These are phyloP conservation scores for Colletotrichum sp. DNA, from an alignment of 2,329 filamentous ascomycete genomes.

Conservation along the genomic window DNA sequence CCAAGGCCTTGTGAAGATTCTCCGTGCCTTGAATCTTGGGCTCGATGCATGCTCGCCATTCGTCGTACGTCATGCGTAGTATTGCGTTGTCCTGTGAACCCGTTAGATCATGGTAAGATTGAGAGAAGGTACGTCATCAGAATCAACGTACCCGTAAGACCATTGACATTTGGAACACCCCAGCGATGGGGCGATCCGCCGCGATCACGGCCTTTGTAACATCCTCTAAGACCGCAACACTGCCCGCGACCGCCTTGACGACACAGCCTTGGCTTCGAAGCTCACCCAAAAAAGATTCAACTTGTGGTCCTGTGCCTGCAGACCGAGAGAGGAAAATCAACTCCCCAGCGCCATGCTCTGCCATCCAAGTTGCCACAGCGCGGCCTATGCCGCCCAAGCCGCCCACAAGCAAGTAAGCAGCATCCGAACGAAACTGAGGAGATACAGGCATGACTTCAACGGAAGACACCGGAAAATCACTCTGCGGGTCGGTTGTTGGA, in stretches of 20 bases:
- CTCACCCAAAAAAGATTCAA: neutral
- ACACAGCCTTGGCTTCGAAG: neutral
- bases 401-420: constrained; percentile 52
- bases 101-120: constrained; percentile 36
- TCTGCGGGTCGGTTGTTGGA: neutral
- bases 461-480: neutral
- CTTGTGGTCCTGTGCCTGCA: constrained; percentile 25
- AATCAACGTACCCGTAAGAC: constrained; percentile 33
- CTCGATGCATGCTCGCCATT: constrained; percentile 29
- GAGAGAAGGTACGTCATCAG: constrained; percentile 31
- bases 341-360: constrained; percentile 49
- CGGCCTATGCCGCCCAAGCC: constrained; percentile 57
- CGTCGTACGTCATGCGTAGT: constrained; percentile 37
- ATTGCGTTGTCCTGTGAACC: constrained; percentile 25
- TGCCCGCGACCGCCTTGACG: neutral
- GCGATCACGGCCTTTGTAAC: neutral
- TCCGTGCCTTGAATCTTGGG: constrained; percentile 38
- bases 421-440: neutral
- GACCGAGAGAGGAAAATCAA: constrained; percentile 54
- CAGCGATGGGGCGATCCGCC: neutral
- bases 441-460: neutral
- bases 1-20: constrained; percentile 37
- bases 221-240: neutral
- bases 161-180: neutral
- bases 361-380: constrained; percentile 54